Base-by-base conservation (phyloP, 805 yeast genomes). In the Wickerhamiella australiensis region DNA sequence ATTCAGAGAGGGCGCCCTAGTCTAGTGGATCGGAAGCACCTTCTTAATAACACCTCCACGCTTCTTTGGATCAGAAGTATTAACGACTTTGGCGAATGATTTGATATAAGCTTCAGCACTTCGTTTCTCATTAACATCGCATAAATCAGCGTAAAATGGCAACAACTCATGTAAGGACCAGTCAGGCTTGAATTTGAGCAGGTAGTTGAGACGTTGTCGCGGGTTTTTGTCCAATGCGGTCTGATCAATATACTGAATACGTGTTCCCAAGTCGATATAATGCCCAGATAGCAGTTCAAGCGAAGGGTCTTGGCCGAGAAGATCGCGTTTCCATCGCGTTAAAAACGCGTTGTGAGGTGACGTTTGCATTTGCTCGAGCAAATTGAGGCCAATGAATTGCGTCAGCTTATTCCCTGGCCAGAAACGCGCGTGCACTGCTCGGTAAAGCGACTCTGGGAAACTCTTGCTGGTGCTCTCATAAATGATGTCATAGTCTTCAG, bases 131-230 rank as follows among this genome's bases (percentile, higher is more conserved):
- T 20, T 25, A 2, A 22, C n/a, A 15, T 37, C 38, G 22, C 40
- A 78, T 27, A 82, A 61, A 37, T 79, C 82, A 15, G 71, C 73
- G 11, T 86, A 63, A 57, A 76, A 80, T 7, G 92, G 88, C 40
- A 64, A 68, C 2, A 83, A 68, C 23, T 82, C 87, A 0, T 68
- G 67, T n/a, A 80, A 50, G 0, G 67, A 72, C 92, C 92, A 83
- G 7, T 67, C 65, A 0, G 71, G 56, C 60, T 82, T 84, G 40
- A 74, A 53, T 23, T 67, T 63, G 57, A 83, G 78, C 22, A 83
- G 64, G 46, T 68, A 65, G 36, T 68, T 66, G 55, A 83, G 71
- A 52, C 92, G 65, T 5, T 60, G 65, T 6, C 60, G 64, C 0
- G 77, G 68, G 43, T 77, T 77, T 3, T 51, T 46, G 2, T 85